Evolutionary conservation across 108 stramenopile species (phyloP).

Genomic region (Fistulifera solaris): DNA sequence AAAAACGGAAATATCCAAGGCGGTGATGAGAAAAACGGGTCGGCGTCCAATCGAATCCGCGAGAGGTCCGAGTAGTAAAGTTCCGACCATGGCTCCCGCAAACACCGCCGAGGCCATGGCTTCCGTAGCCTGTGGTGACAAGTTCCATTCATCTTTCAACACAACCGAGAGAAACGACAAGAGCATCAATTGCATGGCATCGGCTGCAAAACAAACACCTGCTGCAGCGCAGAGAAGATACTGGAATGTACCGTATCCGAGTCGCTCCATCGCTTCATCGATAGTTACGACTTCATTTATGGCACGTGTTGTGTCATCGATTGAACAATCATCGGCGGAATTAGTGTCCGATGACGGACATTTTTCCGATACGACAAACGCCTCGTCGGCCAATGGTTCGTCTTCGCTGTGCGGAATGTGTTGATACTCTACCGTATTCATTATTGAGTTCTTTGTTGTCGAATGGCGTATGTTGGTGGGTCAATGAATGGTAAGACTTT

Average conservation of each 20-base stretch:
- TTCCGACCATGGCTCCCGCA: slow-evolving; percentile 66
- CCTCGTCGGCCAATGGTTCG: too few relatives aligned
- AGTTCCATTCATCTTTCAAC: slow-evolving; percentile 54
- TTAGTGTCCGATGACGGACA: too few relatives aligned
- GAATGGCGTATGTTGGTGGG: too few relatives aligned
- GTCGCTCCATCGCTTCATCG: slow-evolving; percentile 65
- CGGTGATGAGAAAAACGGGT: slow-evolving; percentile 56
- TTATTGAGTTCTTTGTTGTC: too few relatives aligned
- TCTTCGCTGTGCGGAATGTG: too few relatives aligned
- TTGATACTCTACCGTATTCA: too few relatives aligned
- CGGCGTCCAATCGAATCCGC: slow-evolving; percentile 70
- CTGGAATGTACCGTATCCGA: slow-evolving; percentile 70
- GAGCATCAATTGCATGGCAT: slow-evolving; percentile 72
- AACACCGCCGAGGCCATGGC: slow-evolving; percentile 61
- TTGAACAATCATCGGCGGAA: too few relatives aligned
- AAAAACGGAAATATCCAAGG: slow-evolving; percentile 50
- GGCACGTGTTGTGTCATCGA: too few relatives aligned
- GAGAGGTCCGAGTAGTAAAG: slow-evolving; percentile 58
- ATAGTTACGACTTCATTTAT: slow-evolving; percentile 18
- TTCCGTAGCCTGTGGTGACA: slow-evolving; percentile 43
- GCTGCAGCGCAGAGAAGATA: slow-evolving; percentile 44
- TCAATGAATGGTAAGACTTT: too few relatives aligned
- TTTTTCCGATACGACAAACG: too few relatives aligned
- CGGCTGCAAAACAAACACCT: slow-evolving; percentile 78
- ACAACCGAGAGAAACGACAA: slow-evolving; percentile 61